Conservation (phyloP, 495 filamentous ascomycete genomes). For the Bacidia gigantensis region DNA sequence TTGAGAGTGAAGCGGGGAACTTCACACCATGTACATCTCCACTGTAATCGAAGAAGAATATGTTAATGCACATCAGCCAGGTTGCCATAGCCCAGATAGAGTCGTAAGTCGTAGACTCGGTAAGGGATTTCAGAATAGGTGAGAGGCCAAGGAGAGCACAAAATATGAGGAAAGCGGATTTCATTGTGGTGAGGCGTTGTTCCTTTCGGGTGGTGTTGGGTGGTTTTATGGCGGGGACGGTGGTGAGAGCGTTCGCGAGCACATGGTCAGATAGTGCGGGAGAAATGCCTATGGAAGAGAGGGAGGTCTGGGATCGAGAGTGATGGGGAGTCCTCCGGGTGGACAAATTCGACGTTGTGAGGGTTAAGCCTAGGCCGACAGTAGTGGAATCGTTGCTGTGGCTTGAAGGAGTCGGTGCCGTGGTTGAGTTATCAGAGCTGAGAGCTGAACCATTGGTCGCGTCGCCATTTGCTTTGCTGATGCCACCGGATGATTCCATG, state of each 20-base stretch:
- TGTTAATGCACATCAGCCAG: slow-evolving; percentile 86
- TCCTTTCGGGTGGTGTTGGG: slow-evolving; percentile 33
- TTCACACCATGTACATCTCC: slow-evolving; percentile 49
- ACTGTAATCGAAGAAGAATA: slow-evolving; percentile 96
- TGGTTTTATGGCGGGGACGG: slow-evolving; percentile 18
- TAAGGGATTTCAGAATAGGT: slow-evolving; percentile 88
- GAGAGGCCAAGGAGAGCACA: slow-evolving; percentile 79
- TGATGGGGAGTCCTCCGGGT: slow-evolving; percentile 10
- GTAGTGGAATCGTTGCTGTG: slow-evolving; percentile 18
- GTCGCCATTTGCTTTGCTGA: slow-evolving; percentile 25
- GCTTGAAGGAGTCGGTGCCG: slow-evolving; percentile 20
- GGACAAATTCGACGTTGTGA: slow-evolving; percentile 17
- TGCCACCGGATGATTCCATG: background rate
- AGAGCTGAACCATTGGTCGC: slow-evolving; percentile 30
- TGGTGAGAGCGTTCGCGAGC: slow-evolving; percentile 11
- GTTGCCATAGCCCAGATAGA: slow-evolving; percentile 93
- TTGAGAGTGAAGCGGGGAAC: slow-evolving; percentile 78
- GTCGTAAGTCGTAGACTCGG: slow-evolving; percentile 75
- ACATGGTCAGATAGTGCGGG: slow-evolving; percentile 11
- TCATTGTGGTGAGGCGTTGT: slow-evolving; percentile 57
- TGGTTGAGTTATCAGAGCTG: slow-evolving; percentile 29
- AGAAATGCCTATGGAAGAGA: slow-evolving; percentile 9
- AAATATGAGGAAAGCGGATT: slow-evolving; percentile 89
- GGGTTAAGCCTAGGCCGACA: slow-evolving; percentile 36
- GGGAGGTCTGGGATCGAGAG: slow-evolving; percentile 12